Base-by-base conservation (phyloP, 495 filamentous ascomycete genomes). In the Penicillium paradoxum region DNA sequence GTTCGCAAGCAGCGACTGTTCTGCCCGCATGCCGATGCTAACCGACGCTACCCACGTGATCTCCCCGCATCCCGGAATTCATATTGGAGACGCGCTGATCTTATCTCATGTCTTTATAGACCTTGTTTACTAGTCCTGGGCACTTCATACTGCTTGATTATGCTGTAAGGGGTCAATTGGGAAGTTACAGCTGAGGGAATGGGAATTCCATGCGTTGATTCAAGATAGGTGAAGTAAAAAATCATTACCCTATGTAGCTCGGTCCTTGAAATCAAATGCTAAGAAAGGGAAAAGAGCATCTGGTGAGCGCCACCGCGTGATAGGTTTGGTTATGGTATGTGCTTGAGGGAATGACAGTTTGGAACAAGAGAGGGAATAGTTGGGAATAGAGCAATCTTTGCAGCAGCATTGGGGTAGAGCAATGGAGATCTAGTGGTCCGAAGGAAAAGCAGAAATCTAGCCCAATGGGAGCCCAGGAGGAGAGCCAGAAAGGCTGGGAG, bases 1-100 rank as follows among this genome's bases (percentile, higher is more conserved):
- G 22, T 24, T 29, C 34, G 37, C 30, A 17, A 38, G 4, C 6
- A 48, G 32, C 53, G 47, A 56, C 27, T 57, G 30, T 49, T 19
- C 49, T 51, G 24, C 37, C 48, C 37, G 21, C 32, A 27, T 58
- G 64, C 73, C 73, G 73, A 74, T 48, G 66, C 63, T 75, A 75
- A 68, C 73, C 73, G 73, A 66, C 30, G 55, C 36, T 43, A 61
- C 21, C 52, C 71, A 73, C 67, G 69, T 74, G 69, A 66, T 50
- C 18, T 59, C 60, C 63, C 65, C 65, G 61, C 63, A 65, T 61
- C 18, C 36, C 13, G 34, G 38, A 36, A 33, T 24, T 15, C 17
- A 44, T 29, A 51, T 55, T 14, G 41, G 24, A n/a, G 25, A 18
- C 27, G 41, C 41, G 24, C 14, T 11, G 45, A 24, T 7, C 19